Conservation (phyloP, 352 stramenopile species). For the Phytophthora tubulina region DNA sequence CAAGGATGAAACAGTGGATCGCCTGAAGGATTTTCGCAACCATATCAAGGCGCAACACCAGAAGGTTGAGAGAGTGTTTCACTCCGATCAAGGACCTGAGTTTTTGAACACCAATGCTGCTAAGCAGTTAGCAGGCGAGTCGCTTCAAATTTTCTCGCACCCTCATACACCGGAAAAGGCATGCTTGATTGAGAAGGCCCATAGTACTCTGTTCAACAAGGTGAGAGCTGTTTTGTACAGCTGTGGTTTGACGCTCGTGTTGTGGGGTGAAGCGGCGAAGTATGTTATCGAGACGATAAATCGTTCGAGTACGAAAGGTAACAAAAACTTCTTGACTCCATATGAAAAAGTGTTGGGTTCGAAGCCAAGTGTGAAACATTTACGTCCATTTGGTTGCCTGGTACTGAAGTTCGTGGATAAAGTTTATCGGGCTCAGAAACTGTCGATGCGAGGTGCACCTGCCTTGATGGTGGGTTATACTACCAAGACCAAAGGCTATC, state of each 20-base stretch:
- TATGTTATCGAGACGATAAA: conserved; percentile 16
- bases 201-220: not conserved
- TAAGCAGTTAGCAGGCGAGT: conserved; percentile 1
- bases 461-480: conserved; percentile 14
- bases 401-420: conserved; percentile 19
- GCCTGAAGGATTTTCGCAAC: conserved; percentile 1
- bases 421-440: conserved; percentile 3
- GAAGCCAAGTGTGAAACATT: conserved; percentile 16
- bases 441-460: conserved; percentile 12
- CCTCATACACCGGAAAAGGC: not conserved
- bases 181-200: not conserved
- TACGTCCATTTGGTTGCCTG: conserved; percentile 16
- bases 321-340: conserved; percentile 9
- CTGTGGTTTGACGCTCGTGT: conserved; percentile 1
- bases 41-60: no score
- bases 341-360: conserved; percentile 13
- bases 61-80: conserved; percentile 3
- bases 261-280: conserved; percentile 13
- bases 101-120: not conserved
- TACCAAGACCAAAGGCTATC: conserved; percentile 2
- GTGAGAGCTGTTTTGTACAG: conserved; percentile 17
- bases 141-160: conserved; percentile 25
- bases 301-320: conserved; percentile 14
- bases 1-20: conserved; percentile 20
- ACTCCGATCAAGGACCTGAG: conserved; percentile 16